These are phyloP conservation scores for Clitoria ternatea DNA, from an alignment of 306 rosid species.

Conservation along the genomic window DNA sequence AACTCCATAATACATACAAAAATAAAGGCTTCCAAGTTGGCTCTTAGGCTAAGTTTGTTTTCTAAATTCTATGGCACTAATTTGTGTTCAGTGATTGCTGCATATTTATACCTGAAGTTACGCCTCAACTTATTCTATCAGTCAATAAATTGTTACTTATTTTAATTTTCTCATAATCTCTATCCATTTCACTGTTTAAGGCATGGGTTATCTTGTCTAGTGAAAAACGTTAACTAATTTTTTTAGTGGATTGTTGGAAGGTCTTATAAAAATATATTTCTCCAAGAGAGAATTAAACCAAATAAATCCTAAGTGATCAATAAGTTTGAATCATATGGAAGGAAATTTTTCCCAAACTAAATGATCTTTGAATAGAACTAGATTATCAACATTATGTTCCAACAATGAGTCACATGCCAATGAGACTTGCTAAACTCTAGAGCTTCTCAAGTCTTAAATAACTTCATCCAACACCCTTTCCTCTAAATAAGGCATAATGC, in stretches of 20 bases:
- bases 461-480: too few relatives aligned
- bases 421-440: too few relatives aligned
- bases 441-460: too few relatives aligned
- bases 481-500: too few relatives aligned
- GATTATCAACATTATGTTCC: too few relatives aligned
- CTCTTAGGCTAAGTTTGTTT: neutral
- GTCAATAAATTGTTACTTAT: constrained; percentile 42
- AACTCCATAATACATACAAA: constrained; percentile 50
- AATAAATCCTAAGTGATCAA: neutral
- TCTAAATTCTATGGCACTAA: constrained; percentile 31
- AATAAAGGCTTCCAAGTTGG: neutral
- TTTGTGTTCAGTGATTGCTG: constrained; percentile 32
- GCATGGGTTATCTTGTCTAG: constrained; percentile 13
- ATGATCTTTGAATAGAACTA: too few relatives aligned
- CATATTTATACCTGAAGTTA: constrained; percentile 60
- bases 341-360: too few relatives aligned
- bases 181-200: constrained; percentile 33
- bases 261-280: neutral
- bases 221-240: neutral
- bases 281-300: neutral
- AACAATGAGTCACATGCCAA: too few relatives aligned
- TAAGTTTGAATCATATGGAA: too few relatives aligned
- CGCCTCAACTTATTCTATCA: constrained; percentile 27
- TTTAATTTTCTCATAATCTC: constrained; percentile 50
- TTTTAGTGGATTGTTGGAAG: too few relatives aligned